Percentiles rank a stretch among this genome's conserved stretches.
These are phyloP conservation scores for Paramecium biaurelia DNA, from an alignment of 73 alveolate genomes.

Conservation along the genomic window DNA sequence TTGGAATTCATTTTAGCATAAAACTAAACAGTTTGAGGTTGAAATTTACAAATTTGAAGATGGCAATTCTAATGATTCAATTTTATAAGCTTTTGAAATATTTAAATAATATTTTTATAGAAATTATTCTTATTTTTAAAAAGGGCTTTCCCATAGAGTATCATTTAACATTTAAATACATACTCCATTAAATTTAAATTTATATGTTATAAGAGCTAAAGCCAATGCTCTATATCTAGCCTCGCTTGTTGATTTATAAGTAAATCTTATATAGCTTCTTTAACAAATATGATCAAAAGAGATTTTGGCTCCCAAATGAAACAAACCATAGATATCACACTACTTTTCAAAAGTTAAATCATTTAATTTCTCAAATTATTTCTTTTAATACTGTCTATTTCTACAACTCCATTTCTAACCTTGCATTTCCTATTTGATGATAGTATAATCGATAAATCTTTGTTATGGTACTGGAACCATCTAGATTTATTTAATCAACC, in stretches of 20 bases:
- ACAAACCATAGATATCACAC: not conserved
- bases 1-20: not conserved
- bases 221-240: slow-evolving; percentile 35
- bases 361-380: not conserved
- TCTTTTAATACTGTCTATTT: not conserved
- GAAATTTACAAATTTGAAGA: not conserved
- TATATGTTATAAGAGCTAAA: slow-evolving; percentile 29
- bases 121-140: not conserved
- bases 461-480: not conserved
- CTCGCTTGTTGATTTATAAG: not conserved
- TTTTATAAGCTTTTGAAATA: not conserved
- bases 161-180: not conserved
- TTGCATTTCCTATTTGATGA: not conserved
- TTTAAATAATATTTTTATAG: not conserved
- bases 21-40: not conserved
- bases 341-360: not conserved
- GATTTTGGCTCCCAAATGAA: not conserved
- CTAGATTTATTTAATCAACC: not conserved
- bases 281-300: not conserved
- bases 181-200: slow-evolving; percentile 35
- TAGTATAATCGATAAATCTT: not conserved
- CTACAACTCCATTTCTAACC: not conserved
- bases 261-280: slow-evolving; percentile 9
- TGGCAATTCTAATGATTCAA: not conserved
- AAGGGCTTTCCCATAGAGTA: not conserved